phyloP scores from a whole-genome alignment of 805 yeast species.

The Saccharomycodes ludwigii region DNA sequence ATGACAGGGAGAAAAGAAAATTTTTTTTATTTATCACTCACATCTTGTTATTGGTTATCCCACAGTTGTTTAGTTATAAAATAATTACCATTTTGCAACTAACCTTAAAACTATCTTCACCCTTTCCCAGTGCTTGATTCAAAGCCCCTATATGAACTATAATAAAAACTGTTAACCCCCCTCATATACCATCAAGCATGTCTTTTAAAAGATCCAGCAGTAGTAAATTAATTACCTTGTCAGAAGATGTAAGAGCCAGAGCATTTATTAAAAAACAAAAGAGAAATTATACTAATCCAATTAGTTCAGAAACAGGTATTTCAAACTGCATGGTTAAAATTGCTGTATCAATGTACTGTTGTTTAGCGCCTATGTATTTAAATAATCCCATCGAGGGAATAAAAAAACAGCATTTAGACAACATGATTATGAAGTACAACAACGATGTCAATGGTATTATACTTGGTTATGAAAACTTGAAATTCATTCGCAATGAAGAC shows the following conservation, averaged over 20 bases:
- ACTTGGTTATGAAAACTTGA: conserved; percentile 60
- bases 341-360: conserved; percentile 51
- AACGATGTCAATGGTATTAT: conserved; percentile 70
- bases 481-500: conserved; percentile 35
- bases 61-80: background rate
- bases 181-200: background rate
- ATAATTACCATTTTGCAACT: background rate
- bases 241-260: conserved; percentile 11
- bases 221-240: background rate
- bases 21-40: background rate
- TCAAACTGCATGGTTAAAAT: conserved; percentile 22
- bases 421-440: conserved; percentile 74
- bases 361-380: conserved; percentile 75
- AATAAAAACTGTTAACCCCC: no score
- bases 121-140: no score
- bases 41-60: conserved; percentile 3
- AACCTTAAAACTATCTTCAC: background rate
- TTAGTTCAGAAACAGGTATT: conserved; percentile 16
- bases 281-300: conserved; percentile 17
- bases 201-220: conserved; percentile 14
- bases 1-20: background rate
- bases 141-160: background rate
- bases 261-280: conserved; percentile 20
- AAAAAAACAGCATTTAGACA: conserved; percentile 79
- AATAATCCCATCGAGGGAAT: conserved; percentile 66